These are phyloP conservation scores for Cercospora sp. DNA, from an alignment of 2,329 filamentous ascomycete species.

Conservation along the genomic window DNA sequence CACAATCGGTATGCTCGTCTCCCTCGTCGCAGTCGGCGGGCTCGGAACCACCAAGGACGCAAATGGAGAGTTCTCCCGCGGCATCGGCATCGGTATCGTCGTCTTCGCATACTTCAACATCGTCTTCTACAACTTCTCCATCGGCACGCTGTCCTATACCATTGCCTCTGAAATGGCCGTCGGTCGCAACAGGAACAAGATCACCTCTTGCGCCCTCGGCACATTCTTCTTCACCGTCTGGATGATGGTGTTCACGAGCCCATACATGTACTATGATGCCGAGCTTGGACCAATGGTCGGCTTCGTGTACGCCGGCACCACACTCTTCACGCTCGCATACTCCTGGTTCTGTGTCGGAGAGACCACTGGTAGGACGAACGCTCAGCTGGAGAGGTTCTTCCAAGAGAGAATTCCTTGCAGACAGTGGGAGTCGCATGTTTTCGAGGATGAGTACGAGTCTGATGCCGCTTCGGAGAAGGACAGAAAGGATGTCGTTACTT, in stretches of 20 bases:
- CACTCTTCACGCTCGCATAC: constrained; percentile 36
- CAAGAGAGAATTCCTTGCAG: constrained; percentile 36
- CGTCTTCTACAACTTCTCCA: constrained; percentile 30
- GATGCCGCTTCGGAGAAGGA: constrained; percentile 16
- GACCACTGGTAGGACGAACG: constrained; percentile 40
- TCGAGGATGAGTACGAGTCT: constrained; percentile 15
- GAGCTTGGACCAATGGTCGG: constrained; percentile 43
- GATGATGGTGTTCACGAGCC: constrained; percentile 44
- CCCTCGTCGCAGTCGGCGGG: constrained; percentile 24
- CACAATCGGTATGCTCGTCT: constrained; percentile 26
- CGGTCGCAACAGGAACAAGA: constrained; percentile 52
- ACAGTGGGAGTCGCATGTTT: constrained; percentile 25
- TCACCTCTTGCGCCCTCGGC: constrained; percentile 46
- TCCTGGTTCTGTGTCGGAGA: constrained; percentile 48
- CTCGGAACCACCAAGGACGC: constrained; percentile 27
- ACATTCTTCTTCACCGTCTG: constrained; percentile 49
- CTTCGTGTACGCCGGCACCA: constrained; percentile 26
- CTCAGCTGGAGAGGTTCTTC: constrained; percentile 45
- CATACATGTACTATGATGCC: constrained; percentile 45
- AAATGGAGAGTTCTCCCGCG: constrained; percentile 24
- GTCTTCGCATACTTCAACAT: constrained; percentile 30
- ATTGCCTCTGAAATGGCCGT: constrained; percentile 49
- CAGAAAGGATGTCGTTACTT: constrained; percentile 10
- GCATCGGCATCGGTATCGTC: constrained; percentile 26
- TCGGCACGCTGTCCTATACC: constrained; percentile 27